Conservation (phyloP, 148 eudicot genomes). For the Amaranthus hypochondriacus region DNA sequence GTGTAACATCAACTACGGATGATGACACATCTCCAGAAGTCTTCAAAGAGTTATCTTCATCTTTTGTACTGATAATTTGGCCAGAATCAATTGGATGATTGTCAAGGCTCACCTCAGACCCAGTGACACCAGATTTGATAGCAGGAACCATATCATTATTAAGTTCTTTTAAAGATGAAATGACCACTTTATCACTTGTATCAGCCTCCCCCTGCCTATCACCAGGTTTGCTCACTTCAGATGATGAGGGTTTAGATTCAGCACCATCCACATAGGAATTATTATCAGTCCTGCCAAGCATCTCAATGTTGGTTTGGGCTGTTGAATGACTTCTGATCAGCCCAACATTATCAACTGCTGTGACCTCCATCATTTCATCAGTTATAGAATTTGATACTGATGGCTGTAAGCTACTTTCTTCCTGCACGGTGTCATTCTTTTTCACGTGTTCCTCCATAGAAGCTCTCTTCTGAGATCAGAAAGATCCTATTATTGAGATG, state of each 20-base stretch:
- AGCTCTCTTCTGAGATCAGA: slow-evolving; percentile 53
- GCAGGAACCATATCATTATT: slow-evolving; percentile 22
- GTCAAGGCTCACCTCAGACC: slow-evolving; percentile 37
- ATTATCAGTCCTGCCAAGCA: slow-evolving; percentile 30
- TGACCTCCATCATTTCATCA: slow-evolving; percentile 31
- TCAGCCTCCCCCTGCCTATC: slow-evolving; percentile 31
- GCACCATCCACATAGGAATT: slow-evolving; percentile 32
- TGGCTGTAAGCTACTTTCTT: slow-evolving; percentile 37
- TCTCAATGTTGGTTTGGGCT: slow-evolving; percentile 36
- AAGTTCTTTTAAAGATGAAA: slow-evolving; percentile 41
- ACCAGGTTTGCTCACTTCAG: slow-evolving; percentile 33
- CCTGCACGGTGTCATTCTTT: slow-evolving; percentile 28
- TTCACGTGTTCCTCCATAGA: slow-evolving; percentile 33
- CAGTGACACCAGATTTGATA: slow-evolving; percentile 25
- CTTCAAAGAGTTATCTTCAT: slow-evolving; percentile 33
- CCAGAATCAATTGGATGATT: slow-evolving; percentile 37
- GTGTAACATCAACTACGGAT: slow-evolving; percentile 31
- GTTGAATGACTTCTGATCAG: slow-evolving; percentile 27
- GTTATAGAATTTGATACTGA: slow-evolving; percentile 35
- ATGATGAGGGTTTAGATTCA: slow-evolving; percentile 33
- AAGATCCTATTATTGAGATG: slow-evolving; percentile 34
- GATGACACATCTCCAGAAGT: slow-evolving; percentile 37
- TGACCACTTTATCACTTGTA: slow-evolving; percentile 22
- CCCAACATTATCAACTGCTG: slow-evolving; percentile 28
- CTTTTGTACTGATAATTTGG: slow-evolving; percentile 32